Evolutionary conservation across 768 basidiomycete genomes (phyloP), one percentile per base, ranked within the genome.

Genomic region (Pisolithus marmoratus): DNA sequence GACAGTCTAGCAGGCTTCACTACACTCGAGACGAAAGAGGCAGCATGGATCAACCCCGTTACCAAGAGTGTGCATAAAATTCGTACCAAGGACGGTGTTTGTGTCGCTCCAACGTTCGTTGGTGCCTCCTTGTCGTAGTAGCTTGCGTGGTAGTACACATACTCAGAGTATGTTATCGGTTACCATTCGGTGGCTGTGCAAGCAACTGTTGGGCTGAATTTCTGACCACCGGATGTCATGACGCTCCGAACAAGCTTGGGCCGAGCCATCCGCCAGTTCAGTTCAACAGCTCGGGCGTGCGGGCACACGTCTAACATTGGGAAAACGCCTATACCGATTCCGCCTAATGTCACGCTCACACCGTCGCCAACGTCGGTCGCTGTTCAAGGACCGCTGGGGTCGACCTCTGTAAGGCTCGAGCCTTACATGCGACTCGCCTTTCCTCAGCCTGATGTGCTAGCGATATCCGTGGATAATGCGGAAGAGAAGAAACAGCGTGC

Each of bases 61-160:
- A 90, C 88, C 15, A 86, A 87, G 65, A 80, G 72, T 48, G 79
- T 85, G 8, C 91, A 97, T 69, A 84, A 73, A 63, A 93, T 99
- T 56, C 77, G 92, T 50, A 95, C 95, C 3, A 85, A 85, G 63
- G 78, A 82, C 23, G 96, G 94, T 14, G 74, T 89, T 26, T 94
- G 91, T 66, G 60, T 82, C 12, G 84, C 94, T 8, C 85, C 87
- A 15, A 90, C 79, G 7, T 77, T 95, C 42, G 76, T 93, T 49
- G 95, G 92, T 5, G 95, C 95, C 8, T 90, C 89, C n/a, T 68
- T 99, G 60, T 96, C 94, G 58, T 97, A 34, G 34, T 34, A 84
- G 70, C n/a, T n/a, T n/a, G n/a, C n/a, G n/a, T n/a, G n/a, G n/a
- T n/a, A n/a, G 69, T 52, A 44, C 54, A 59, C 26, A 38, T 23